Conservation (phyloP, 768 basidiomycete genomes). For the Lactifluus hygrophoroides region DNA sequence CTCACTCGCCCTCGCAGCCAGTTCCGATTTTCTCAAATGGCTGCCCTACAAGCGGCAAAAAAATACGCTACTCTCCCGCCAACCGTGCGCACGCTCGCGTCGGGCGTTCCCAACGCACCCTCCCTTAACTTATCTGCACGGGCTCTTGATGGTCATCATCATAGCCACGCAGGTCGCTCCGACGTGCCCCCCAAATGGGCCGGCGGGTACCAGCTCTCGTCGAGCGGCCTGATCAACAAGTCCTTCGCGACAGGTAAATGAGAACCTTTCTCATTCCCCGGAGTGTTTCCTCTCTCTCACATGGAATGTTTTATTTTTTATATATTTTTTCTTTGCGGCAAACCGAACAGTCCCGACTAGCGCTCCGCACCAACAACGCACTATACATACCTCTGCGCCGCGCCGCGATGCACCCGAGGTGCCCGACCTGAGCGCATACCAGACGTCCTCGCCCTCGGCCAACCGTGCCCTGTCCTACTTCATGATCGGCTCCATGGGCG, state of each 20-base stretch:
- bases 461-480: constrained; percentile 82
- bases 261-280: no score
- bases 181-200: constrained; percentile 59
- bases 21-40: constrained; percentile 19
- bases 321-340: background rate
- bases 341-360: constrained; percentile 39
- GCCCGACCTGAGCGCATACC: constrained; percentile 84
- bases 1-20: no score
- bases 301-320: background rate
- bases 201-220: constrained; percentile 37
- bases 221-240: constrained; percentile 54
- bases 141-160: constrained; percentile 45
- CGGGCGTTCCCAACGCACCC: constrained; percentile 71
- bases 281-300: constrained; percentile 24
- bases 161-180: constrained; percentile 53
- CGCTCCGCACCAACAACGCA: constrained; percentile 55
- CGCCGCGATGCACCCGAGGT: constrained; percentile 69
- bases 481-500: constrained; percentile 86
- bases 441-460: constrained; percentile 49
- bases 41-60: constrained; percentile 63
- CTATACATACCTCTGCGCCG: constrained; percentile 68
- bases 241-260: constrained; percentile 57
- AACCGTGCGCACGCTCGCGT: constrained; percentile 69
- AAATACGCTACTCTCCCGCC: constrained; percentile 77
- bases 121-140: constrained; percentile 66